Evolutionary conservation across 164 flowering plant genomes (phyloP).

Genomic region (Liquidambar formosana): DNA sequence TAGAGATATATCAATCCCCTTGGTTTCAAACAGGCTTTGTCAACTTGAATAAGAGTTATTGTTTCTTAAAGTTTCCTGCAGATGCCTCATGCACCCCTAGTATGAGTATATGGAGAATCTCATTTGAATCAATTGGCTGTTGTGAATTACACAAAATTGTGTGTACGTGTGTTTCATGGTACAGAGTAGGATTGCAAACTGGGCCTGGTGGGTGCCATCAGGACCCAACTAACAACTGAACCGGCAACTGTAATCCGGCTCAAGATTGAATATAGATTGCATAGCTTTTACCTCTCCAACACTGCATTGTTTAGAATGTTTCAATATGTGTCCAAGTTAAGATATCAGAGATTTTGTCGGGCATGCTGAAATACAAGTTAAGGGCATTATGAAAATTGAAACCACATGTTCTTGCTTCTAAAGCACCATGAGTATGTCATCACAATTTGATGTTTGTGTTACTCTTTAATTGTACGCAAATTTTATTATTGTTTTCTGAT

Average conservation of each 20-base stretch:
- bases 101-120: no score
- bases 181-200: no score
- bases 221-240: background rate
- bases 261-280: background rate
- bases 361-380: background rate
- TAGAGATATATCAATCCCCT: background rate
- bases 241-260: background rate
- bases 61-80: no score
- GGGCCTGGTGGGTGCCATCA: background rate
- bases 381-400: background rate
- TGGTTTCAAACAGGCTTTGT: no score
- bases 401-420: background rate
- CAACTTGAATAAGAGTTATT: no score
- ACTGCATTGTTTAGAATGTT: background rate
- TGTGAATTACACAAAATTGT: no score
- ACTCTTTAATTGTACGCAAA: background rate
- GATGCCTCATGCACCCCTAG: no score
- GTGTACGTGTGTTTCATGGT: no score
- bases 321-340: background rate
- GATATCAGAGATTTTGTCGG: background rate
- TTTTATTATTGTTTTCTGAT: background rate
- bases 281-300: background rate
- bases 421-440: background rate
- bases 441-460: background rate
- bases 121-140: no score